Conservation (phyloP, 1,284 basidiomycete genomes). For the Malassezia brasiliensis region DNA sequence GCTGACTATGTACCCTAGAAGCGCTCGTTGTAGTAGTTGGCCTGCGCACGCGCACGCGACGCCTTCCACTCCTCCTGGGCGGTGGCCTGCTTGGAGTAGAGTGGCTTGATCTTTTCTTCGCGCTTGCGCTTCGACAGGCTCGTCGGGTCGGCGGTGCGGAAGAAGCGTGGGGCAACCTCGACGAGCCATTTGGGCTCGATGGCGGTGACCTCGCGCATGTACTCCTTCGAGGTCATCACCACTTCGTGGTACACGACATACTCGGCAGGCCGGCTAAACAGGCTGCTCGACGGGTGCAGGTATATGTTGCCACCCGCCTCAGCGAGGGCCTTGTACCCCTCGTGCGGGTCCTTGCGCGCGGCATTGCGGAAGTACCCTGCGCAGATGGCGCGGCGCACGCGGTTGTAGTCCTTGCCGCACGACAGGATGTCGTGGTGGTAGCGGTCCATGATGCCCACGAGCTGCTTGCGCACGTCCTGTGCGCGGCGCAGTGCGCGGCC, state of each 20-base stretch:
- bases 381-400: conserved; percentile 86
- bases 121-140: conserved; percentile 95
- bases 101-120: conserved; percentile 90
- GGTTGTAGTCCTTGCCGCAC: conserved; percentile 82
- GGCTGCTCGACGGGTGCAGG: conserved; percentile 89
- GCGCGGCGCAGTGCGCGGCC: conserved; percentile 92
- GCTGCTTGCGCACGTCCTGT: conserved; percentile 91
- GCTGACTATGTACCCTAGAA: conserved; percentile 12
- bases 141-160: conserved; percentile 88
- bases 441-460: conserved; percentile 97
- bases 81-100: conserved; percentile 52
- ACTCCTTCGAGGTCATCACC: conserved; percentile 66
- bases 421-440: conserved; percentile 93
- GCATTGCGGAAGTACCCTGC: conserved; percentile 58
- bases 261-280: conserved; percentile 85
- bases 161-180: conserved; percentile 94
- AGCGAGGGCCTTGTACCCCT: conserved; percentile 82
- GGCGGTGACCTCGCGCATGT: conserved; percentile 86
- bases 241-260: conserved; percentile 66
- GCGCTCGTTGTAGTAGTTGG: conserved; percentile 23
- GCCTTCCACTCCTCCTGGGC: conserved; percentile 34
- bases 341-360: conserved; percentile 61
- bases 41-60: conserved; percentile 24
- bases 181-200: conserved; percentile 98
- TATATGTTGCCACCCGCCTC: conserved; percentile 83